Evolutionary conservation across 257 asterid species (phyloP).

Genomic region (Solanum bukasovii): DNA sequence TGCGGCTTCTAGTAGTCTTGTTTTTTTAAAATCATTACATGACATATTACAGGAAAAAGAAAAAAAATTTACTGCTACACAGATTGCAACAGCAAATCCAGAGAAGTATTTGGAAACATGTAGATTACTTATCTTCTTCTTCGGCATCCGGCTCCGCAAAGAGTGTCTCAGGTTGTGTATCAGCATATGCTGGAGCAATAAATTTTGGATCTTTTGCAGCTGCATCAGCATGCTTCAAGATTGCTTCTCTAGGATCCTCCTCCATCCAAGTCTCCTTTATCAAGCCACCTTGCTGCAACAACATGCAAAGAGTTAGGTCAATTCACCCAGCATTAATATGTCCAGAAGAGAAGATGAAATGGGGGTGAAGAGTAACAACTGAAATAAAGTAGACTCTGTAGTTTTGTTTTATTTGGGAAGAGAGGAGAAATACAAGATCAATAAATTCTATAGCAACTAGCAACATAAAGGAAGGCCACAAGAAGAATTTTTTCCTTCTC

Average conservation of each 20-base stretch:
- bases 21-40: not conserved
- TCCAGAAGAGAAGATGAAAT: not conserved
- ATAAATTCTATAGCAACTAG: not conserved
- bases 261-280: conserved; percentile 95
- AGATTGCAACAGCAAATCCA: not conserved
- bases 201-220: conserved; percentile 87
- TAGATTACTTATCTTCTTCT: conserved; percentile 58
- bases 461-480: not conserved
- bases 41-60: not conserved
- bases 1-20: not conserved
- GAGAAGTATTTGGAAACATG: not conserved
- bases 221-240: conserved; percentile 75
- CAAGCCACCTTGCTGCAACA: conserved; percentile 91
- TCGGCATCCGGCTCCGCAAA: conserved; percentile 78
- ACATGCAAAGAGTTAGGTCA: not conserved
- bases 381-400: not conserved
- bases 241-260: conserved; percentile 97
- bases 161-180: conserved; percentile 78
- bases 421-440: not conserved
- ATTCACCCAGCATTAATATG: not conserved
- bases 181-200: conserved; percentile 85
- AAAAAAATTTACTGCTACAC: not conserved
- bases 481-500: not conserved
- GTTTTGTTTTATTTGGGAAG: not conserved
- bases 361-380: not conserved